phyloP scores from a whole-genome alignment of 2,329 filamentous ascomycete species.

The Helotiales sp. region DNA sequence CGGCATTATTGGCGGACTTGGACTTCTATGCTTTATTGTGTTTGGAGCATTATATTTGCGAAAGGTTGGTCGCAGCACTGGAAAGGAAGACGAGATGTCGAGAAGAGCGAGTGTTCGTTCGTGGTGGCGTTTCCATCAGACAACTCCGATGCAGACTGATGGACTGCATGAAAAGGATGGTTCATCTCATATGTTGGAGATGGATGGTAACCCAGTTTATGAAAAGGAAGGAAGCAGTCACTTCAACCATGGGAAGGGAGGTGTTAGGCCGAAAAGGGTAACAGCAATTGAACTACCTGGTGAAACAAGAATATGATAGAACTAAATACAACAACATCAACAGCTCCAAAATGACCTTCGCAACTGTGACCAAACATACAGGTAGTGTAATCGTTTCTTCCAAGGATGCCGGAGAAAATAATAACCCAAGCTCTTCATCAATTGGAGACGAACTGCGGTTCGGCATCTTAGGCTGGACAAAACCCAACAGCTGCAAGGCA shows the following conservation, averaged over 20 bases:
- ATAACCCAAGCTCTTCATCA: not conserved
- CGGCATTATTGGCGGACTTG: slow-evolving; percentile 38
- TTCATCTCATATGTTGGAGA: too few species aligned
- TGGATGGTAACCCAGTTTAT: too few species aligned
- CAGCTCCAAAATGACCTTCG: too few species aligned
- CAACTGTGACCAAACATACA: not conserved
- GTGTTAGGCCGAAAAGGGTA: not conserved
- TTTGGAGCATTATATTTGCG: slow-evolving; percentile 17
- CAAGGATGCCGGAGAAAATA: not conserved
- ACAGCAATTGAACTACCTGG: not conserved
- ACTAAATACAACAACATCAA: too few species aligned
- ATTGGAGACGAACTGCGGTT: not conserved
- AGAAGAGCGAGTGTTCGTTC: not conserved
- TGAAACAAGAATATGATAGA: not conserved
- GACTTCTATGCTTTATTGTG: slow-evolving; percentile 34
- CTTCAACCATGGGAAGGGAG: slow-evolving; percentile 5
- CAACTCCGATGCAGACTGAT: slow-evolving; percentile 7
- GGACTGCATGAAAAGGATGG: slow-evolving; percentile 11
- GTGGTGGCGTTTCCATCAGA: slow-evolving; percentile 2
- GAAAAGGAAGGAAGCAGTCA: slow-evolving; percentile 1
- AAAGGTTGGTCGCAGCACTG: too few species aligned
- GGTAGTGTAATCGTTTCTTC: not conserved
- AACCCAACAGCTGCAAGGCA: not conserved
- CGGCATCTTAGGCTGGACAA: not conserved
- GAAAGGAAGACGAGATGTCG: not conserved